phyloP scores from a whole-genome alignment of 1,284 basidiomycete genomes.

The Ustilago esculenta region DNA sequence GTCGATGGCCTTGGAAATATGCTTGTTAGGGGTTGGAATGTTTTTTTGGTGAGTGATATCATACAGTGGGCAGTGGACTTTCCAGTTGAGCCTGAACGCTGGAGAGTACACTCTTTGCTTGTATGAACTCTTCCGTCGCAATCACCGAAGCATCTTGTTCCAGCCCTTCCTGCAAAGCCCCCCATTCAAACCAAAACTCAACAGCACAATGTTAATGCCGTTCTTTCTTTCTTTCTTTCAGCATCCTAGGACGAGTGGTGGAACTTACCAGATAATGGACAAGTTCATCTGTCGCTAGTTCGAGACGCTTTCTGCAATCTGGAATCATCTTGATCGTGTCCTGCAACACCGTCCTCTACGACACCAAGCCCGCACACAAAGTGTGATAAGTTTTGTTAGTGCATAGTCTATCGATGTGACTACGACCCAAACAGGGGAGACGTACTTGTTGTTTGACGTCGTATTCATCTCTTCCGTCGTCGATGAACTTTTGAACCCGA shows the following conservation, averaged over 20 bases:
- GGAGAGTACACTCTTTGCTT: constrained; percentile 10
- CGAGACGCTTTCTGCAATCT: constrained; percentile 47
- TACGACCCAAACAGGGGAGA: no score
- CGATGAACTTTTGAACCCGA: constrained; percentile 34
- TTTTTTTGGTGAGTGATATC: neutral
- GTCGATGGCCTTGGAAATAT: no score
- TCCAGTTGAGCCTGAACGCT: neutral
- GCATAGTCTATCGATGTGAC: no score
- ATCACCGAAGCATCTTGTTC: neutral
- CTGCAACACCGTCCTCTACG: constrained; percentile 35
- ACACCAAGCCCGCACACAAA: no score
- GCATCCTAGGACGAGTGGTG: no score
- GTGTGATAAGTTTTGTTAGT: no score
- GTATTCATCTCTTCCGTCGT: constrained; percentile 51
- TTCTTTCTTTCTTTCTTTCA: neutral
- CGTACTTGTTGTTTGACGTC: constrained; percentile 55
- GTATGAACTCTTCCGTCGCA: neutral
- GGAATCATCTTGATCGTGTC: constrained; percentile 59
- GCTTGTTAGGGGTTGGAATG: no score
- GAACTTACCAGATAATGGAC: constrained; percentile 41
- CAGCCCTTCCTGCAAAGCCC: constrained; percentile 18
- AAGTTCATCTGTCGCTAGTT: constrained; percentile 44
- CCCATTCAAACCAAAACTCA: no score
- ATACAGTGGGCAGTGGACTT: constrained; percentile 5
- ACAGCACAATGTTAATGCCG: no score